Conservation (phyloP, 148 eudicot genomes). For the Nepenthes gracilis region DNA sequence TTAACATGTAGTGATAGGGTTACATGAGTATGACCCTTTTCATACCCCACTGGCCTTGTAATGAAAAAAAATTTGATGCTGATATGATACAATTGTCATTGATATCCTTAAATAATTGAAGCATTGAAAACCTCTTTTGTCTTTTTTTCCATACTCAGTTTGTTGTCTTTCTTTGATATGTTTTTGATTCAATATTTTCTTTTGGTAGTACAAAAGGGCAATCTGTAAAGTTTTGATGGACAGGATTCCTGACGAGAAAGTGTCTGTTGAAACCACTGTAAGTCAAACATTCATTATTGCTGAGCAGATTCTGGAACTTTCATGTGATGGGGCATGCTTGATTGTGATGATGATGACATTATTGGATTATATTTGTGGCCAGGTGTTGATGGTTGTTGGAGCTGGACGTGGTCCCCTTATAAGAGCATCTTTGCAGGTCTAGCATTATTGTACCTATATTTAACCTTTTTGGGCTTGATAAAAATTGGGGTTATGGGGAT, state of each 20-base stretch:
- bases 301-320: background rate
- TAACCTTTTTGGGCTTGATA: too few species aligned
- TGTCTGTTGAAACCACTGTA: slow-evolving; percentile 58
- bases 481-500: too few species aligned
- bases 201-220: slow-evolving; percentile 76
- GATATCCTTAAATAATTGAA: too few species aligned
- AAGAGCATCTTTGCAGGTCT: slow-evolving; percentile 85
- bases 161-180: background rate
- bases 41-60: too few species aligned
- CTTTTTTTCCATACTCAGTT: background rate
- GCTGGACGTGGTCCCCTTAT: slow-evolving; percentile 99
- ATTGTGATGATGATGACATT: background rate
- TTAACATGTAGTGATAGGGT: too few species aligned
- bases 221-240: slow-evolving; percentile 78
- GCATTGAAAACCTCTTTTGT: background rate
- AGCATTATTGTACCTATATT: background rate
- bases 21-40: too few species aligned
- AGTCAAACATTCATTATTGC: slow-evolving; percentile 14
- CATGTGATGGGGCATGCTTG: background rate
- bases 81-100: too few species aligned
- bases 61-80: too few species aligned
- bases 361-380: background rate
- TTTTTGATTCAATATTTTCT: background rate
- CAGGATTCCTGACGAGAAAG: slow-evolving; percentile 64
- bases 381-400: slow-evolving; percentile 99